These are phyloP conservation scores for Ceratocystis diversiconidia DNA, from an alignment of 2,329 filamentous ascomycete species.

Conservation along the genomic window DNA sequence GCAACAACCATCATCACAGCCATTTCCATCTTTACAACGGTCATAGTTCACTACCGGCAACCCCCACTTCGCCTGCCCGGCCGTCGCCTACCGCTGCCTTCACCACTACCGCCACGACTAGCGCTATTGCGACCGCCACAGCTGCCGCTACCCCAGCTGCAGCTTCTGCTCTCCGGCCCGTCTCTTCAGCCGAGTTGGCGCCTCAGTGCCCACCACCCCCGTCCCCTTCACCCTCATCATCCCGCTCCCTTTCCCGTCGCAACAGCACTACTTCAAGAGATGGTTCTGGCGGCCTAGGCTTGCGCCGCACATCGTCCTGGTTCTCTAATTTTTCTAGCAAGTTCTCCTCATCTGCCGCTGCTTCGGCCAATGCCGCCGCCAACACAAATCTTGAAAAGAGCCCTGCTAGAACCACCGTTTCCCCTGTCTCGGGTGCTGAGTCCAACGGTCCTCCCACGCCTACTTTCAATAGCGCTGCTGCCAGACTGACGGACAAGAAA, in stretches of 20 bases:
- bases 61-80: not conserved
- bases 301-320: constrained; percentile 63
- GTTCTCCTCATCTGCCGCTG: constrained; percentile 48
- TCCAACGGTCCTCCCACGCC: constrained; percentile 11
- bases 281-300: constrained; percentile 14
- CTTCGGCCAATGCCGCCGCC: constrained; percentile 24
- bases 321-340: constrained; percentile 87
- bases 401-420: not conserved
- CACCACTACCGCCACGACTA: not conserved
- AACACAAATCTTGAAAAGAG: not conserved
- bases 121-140: not conserved
- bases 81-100: constrained; percentile 1
- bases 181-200: not conserved
- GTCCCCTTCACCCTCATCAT: constrained; percentile 3
- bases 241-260: constrained; percentile 21
- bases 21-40: not conserved
- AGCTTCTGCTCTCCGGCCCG: not conserved
- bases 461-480: constrained; percentile 24
- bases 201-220: not conserved
- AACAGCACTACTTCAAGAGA: constrained; percentile 13
- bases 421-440: not conserved
- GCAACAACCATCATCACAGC: not conserved
- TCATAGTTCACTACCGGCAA: not conserved
- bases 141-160: not conserved
- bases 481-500: constrained; percentile 20